Base-by-base conservation (phyloP, 2,329 filamentous ascomycete species). In the Dendryphion nanum region DNA sequence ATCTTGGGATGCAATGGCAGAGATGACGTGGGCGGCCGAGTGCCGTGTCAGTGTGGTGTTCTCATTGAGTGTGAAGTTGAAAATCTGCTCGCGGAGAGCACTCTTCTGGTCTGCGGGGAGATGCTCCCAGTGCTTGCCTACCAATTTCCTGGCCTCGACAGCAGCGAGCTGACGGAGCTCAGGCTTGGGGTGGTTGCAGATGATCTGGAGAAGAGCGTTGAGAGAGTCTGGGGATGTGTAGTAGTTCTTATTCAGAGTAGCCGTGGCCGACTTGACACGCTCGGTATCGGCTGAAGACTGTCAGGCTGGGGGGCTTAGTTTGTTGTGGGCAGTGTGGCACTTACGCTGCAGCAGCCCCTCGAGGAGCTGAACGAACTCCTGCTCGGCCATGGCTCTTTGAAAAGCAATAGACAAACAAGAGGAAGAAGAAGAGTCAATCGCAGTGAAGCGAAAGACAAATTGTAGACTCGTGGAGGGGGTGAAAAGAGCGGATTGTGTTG, bases 201-300 rank as follows among this genome's bases (percentile, higher is more conserved):
- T 78, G 59, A 96, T 83, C 70, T 96, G 89, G 53, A 97, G 80
- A 47, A 97, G 84, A 57, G 87, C 82, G 39, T 91, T 78, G 41
- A 97, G 81, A 13, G 89, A 88, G 58, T 89, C 81, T 26, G 91
- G 85, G 53, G 89, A 81, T 58, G 82, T 83, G 75, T 95, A 97
- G 76, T 88, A 97, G 70, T 86, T 87, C 70, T 94, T 93, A 70
- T 95, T 90, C 44, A 97, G 81, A 58, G 89, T 83, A 42, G 86
- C 82, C 14, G 91, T 98, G 47, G 90, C 89, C 51, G 86, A 82
- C 79, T 96, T 94, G 68, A 95, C 83, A 70, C 60, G 56, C 41
- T 66, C 64, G 14, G 63, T 95, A 71, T 95, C 85, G 63, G 93
- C 89, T 95, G 61, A 37, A 28, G 31, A n/a, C 31, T 45, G 66